Evolutionary conservation across 1,139 yeast species (phyloP), one percentile per base, ranked within the genome.

Genomic region (Debaryomyces subglobosus): DNA sequence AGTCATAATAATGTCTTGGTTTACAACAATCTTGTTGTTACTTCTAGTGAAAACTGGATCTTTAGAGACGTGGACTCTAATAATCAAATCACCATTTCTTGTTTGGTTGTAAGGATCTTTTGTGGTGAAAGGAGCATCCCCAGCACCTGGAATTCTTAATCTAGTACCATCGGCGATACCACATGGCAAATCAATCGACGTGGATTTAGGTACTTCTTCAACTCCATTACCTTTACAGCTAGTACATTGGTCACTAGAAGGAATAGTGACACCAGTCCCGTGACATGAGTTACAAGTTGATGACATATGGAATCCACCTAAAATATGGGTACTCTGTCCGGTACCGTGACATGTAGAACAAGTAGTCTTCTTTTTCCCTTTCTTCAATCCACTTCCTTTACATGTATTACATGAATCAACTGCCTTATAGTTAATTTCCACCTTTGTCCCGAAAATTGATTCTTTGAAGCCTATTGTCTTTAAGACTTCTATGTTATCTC

Each of bases 291-390:
- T 79, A 78, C 99, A 94, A 12, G 97, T 90, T 3, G 96, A 85
- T 2, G 96, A 85, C 97, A 95, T 91, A 61, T 92, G 97, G 81
- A 94, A 95, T 0, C 98, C 98, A 8, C 96, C 97, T 65, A 91
- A 79, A 49, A 83, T 75, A 61, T 92, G 97, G 20, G 92, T 88
- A 21, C 88, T 83, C 42, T 92, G 87, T 7, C 99, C 99, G 0
- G 96, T 81, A 50, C 99, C 99, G 50, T 91, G 92, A 74, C 99
- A 94, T 3, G 89, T 73, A 2, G 83, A 74, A 76, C 99, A 94
- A 0, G 96, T 89, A 16, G 84, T 73, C 65, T 89, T 88, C 65
- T 82, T 79, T 53, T 84, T 85, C 20, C 95, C 95, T 5, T 76
- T 63, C 65, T 92, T 89, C 69, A 94, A 69, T 3, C 99, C 99